Conservation (phyloP, 140 eudicot genomes). For the Erigeron philadelphicus region DNA sequence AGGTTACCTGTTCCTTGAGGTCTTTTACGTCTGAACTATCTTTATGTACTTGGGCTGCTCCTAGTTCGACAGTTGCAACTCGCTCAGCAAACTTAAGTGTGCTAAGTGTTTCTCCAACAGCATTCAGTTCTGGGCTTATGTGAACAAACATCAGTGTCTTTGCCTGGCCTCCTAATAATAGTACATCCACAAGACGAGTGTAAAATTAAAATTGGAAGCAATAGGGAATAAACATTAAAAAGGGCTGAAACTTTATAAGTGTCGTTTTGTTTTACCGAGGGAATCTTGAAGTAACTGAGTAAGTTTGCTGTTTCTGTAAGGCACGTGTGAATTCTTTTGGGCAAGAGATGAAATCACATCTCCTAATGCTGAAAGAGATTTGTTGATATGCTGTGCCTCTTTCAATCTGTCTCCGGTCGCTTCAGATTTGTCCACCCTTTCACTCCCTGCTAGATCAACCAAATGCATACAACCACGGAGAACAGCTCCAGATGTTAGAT, state of each 20-base stretch:
- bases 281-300: conserved; percentile 97
- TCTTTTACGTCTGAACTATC: conserved; percentile 83
- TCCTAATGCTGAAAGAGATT: conserved; percentile 87
- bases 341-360: conserved; percentile 94
- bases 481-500: conserved; percentile 65
- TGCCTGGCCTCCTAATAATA: conserved; percentile 82
- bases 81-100: conserved; percentile 99
- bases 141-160: conserved; percentile 99
- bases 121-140: conserved; percentile 94
- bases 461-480: conserved; percentile 97
- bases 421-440: conserved; percentile 91
- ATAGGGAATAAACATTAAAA: not conserved
- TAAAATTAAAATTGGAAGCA: not conserved
- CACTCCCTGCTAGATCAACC: conserved; percentile 98
- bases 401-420: conserved; percentile 94
- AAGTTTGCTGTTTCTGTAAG: conserved; percentile 89
- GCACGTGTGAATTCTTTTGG: conserved; percentile 90
- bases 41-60: conserved; percentile 92
- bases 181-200: not conserved
- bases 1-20: conserved; percentile 82
- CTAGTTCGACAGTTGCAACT: conserved; percentile 95
- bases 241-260: conserved; percentile 16
- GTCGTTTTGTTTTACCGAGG: conserved; percentile 53
- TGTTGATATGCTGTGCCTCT: conserved; percentile 92
- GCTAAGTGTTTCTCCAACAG: conserved; percentile 93